Evolutionary conservation across 2,329 filamentous ascomycete species (phyloP), one percentile per base, ranked within the genome.

Genomic region (Esteya vermicola): DNA sequence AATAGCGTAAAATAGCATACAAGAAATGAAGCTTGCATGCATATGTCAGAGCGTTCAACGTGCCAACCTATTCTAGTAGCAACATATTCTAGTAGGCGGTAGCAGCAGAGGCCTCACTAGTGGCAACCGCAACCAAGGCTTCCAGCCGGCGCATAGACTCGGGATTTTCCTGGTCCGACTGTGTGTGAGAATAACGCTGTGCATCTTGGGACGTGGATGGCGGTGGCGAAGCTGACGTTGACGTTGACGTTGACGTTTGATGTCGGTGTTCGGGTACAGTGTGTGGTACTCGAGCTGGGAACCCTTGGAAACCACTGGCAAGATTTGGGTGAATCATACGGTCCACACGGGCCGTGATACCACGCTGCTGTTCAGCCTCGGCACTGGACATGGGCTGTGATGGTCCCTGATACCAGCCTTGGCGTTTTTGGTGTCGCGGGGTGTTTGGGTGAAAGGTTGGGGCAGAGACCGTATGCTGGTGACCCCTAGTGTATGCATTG

Each of bases 401-500:
- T 0, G 68, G 67, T 1, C 68, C 68, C 31, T 83, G 75, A 50
- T 85, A 85, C 80, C 81, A 86, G 1, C 70, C 81, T 43, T 79
- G 76, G 3, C 81, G 70, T 52, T 81, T 83, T 23, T 62, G 63
- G 46, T 74, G 75, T 9, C 74, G 67, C 4, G 72, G 64, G 0
- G 71, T 75, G 9, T 25, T 26, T 4, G n/a, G 18, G 12, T 67
- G 61, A 26, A 70, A 59, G 0, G 65, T 62, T 1, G 74, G 73
- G 2, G 73, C 72, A 4, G 73, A 78, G 59, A 74, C 66, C 14
- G 72, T 75, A 42, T 78, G 67, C 27, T 76, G 70, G 42, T 75
- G 70, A 19, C 54, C 52, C 46, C 49, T 50, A 2, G 39, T 43
- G n/a, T 44, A 42, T 7, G 38, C 39, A 39, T 33, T 7, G 40